A percentile compares a stretch with the other conserved stretches of the same genome.
phyloP scores from a whole-genome alignment of 2,329 filamentous ascomycete genomes.

The Penicillium aurantiogriseum region DNA sequence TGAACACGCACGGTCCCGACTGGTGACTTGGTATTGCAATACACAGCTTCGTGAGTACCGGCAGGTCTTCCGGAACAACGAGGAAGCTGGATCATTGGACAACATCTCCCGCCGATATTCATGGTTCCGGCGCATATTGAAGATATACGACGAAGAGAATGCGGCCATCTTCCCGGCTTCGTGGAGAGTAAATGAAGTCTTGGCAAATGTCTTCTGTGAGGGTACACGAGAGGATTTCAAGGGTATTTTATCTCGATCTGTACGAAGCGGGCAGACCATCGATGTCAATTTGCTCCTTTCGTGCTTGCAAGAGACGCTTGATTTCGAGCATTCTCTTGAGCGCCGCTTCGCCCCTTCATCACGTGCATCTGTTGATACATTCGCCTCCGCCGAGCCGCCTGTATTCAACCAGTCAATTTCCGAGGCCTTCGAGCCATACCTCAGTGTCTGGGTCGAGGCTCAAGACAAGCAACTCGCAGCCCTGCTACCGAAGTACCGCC shows the following conservation, averaged over 20 bases:
- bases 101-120: conserved; percentile 94
- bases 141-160: conserved; percentile 93
- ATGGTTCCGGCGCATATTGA: conserved; percentile 95
- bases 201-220: conserved; percentile 92
- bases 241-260: conserved; percentile 82
- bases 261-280: conserved; percentile 74
- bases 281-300: conserved; percentile 87
- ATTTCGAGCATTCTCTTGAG: conserved; percentile 93
- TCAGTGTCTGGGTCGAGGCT: conserved; percentile 95
- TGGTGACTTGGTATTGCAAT: conserved; percentile 97
- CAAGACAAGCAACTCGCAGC: conserved; percentile 83
- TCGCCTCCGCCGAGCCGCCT: conserved; percentile 73
- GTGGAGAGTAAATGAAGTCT: conserved; percentile 87
- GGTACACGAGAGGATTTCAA: conserved; percentile 95
- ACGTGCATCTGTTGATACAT: conserved; percentile 82
- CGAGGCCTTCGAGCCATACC: conserved; percentile 93
- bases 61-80: conserved; percentile 91
- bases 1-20: conserved; percentile 74
- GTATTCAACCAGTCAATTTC: conserved; percentile 90
- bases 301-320: conserved; percentile 90
- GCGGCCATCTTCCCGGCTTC: conserved; percentile 78
- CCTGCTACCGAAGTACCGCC: conserved; percentile 84
- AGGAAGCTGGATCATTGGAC: conserved; percentile 92
- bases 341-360: conserved; percentile 70
- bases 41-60: conserved; percentile 93